These are phyloP conservation scores for Fusarium euwallaceae DNA, from an alignment of 2,329 filamentous ascomycete genomes.

Conservation along the genomic window DNA sequence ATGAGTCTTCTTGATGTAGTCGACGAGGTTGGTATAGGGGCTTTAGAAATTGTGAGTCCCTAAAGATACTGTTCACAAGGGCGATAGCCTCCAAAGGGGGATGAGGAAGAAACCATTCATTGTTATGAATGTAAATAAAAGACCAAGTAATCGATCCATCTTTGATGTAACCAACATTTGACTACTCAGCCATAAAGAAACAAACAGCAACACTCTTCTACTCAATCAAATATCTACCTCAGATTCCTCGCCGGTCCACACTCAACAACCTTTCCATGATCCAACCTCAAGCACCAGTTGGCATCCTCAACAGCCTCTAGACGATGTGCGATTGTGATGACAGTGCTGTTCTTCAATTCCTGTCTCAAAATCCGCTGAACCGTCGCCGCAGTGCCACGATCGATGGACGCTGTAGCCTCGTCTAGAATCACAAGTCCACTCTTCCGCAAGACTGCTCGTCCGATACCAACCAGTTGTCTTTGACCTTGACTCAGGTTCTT, in stretches of 20 bases:
- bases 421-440: conserved; percentile 74
- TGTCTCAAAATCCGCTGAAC: conserved; percentile 70
- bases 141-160: neutral
- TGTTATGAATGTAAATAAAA: neutral
- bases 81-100: neutral
- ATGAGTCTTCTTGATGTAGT: neutral
- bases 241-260: conserved; percentile 56
- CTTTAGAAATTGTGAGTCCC: too few species aligned
- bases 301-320: conserved; percentile 73
- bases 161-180: neutral
- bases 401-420: conserved; percentile 74
- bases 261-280: conserved; percentile 64
- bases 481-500: conserved; percentile 74
- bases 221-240: neutral
- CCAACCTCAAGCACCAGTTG: conserved; percentile 66
- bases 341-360: conserved; percentile 68
- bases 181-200: neutral
- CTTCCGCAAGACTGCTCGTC: conserved; percentile 69
- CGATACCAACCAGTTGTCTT: conserved; percentile 72
- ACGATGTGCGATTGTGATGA: conserved; percentile 76
- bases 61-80: neutral
- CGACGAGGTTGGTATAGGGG: neutral
- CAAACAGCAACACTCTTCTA: neutral
- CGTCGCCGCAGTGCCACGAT: conserved; percentile 68
- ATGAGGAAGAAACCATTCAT: neutral